Conservation (phyloP, 768 basidiomycete species). For the Rhodotorula taiwanensis region DNA sequence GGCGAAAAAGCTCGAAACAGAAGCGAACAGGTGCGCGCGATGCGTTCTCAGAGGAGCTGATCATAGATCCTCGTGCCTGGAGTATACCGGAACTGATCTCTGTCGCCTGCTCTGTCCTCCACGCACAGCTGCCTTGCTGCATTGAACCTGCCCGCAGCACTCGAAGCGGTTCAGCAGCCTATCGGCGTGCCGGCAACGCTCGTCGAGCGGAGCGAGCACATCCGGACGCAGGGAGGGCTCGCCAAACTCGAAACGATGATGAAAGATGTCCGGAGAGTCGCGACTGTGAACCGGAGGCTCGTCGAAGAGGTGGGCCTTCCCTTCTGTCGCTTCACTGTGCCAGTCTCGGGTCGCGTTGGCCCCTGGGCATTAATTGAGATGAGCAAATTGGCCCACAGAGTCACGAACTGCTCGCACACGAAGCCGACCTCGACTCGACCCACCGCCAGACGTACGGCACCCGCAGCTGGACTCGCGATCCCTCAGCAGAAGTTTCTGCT, state of each 20-base stretch:
- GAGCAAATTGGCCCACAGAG: constrained; percentile 55
- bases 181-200: constrained; percentile 83
- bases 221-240: constrained; percentile 70
- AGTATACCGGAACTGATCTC: too few species aligned
- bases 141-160: constrained; percentile 67
- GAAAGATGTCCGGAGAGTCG: constrained; percentile 63
- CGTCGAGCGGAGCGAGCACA: constrained; percentile 74
- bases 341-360: too few species aligned
- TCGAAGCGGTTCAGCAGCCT: constrained; percentile 76
- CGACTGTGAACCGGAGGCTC: constrained; percentile 56
- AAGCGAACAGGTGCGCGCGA: constrained; percentile 55
- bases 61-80: too few species aligned
- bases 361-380: too few species aligned
- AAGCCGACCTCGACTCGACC: constrained; percentile 48
- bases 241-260: constrained; percentile 63
- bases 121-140: constrained; percentile 54
- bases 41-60: too few species aligned
- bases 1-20: constrained; percentile 56
- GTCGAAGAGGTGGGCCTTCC: constrained; percentile 62
- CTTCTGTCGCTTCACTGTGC: neutral
- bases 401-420: constrained; percentile 80
- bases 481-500: constrained; percentile 72
- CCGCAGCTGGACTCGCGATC: constrained; percentile 49
- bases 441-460: constrained; percentile 44
- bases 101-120: neutral